A percentile compares a stretch with the other conserved stretches of the same genome.
phyloP scores from a whole-genome alignment of 1,139 yeast genomes.

The Maudiozyma humilis region DNA sequence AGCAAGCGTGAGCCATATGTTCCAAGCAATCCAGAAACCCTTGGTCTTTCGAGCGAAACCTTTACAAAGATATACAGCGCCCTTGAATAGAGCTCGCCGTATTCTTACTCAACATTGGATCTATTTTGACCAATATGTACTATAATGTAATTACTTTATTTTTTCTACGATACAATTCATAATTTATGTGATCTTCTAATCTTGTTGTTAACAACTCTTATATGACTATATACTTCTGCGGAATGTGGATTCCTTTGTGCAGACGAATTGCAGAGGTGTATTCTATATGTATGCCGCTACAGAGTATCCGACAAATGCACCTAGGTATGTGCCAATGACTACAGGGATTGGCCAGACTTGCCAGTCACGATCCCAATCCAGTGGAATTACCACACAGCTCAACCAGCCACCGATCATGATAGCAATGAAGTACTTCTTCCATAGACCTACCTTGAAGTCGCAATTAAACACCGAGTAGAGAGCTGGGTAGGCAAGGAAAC shows the following conservation, averaged over 20 bases:
- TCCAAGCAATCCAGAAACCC: conserved; percentile 14
- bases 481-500: conserved; percentile 46
- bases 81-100: conserved; percentile 9
- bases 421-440: conserved; percentile 38
- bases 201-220: background rate
- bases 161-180: background rate
- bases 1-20: conserved; percentile 18
- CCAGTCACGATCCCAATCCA: conserved; percentile 98
- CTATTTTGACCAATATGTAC: background rate
- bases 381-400: conserved; percentile 87
- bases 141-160: conserved; percentile 1
- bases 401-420: conserved; percentile 77
- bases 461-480: conserved; percentile 58
- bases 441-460: conserved; percentile 44
- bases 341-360: conserved; percentile 95
- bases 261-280: too few relatives aligned
- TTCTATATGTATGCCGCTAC: conserved; percentile 26
- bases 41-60: conserved; percentile 21
- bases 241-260: background rate
- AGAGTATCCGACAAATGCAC: conserved; percentile 53
- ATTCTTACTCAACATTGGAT: background rate
- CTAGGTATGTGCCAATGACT: conserved; percentile 69
- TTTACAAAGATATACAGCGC: conserved; percentile 17
- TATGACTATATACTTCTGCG: background rate
- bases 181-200: background rate